Evolutionary conservation across 1,284 basidiomycete genomes (phyloP), one percentile per base, ranked within the genome.

Genomic region (Marasmius tenuissimus): DNA sequence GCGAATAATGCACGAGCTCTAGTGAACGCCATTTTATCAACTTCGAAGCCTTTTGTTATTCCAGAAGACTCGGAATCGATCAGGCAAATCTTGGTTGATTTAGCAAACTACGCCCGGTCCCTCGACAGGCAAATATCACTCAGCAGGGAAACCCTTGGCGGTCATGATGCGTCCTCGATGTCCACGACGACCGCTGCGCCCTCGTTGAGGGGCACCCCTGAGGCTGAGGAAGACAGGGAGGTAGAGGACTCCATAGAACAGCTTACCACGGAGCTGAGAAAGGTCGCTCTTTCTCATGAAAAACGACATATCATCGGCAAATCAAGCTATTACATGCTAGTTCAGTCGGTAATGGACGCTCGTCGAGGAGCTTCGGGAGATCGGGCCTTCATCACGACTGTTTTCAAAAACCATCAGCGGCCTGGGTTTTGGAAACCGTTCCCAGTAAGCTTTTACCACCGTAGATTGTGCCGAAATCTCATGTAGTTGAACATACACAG

Each of bases 11-110:
- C 40, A 18, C 45, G 45, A 16, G 45, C 61, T 11, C 12, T 60
- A 12, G 54, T 60, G 22, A 52, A 33, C n/a, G 52, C 61, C 18
- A 63, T 63, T 34, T 33, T 63, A 16, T 60, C 58, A 12, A 14
- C 38, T 4, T 50, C 58, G 16, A 47, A 53, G 20, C 34, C 58
- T 12, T 63, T 57, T 45, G 18, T 50, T n/a, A 18, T 42, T 37
- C 61, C 61, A 12, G 27, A 59, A 27, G 61, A 63, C 16, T 20
- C 38, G 10, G 53, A 40, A 16, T 45, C 47, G 10, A 47, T 59
- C 5, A 47, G 39, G 16, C 38, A 60, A 40, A 38, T 60, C 3
- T 33, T 63, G 14, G 35, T 47, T 11, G 49, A 57, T 20, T 35
- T 63, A 7, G 61, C 61, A 9, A 34, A 39, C 6, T 53, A 63